Base-by-base conservation (phyloP, 2,329 filamentous ascomycete species). In the Biscogniauxia mediterranea region DNA sequence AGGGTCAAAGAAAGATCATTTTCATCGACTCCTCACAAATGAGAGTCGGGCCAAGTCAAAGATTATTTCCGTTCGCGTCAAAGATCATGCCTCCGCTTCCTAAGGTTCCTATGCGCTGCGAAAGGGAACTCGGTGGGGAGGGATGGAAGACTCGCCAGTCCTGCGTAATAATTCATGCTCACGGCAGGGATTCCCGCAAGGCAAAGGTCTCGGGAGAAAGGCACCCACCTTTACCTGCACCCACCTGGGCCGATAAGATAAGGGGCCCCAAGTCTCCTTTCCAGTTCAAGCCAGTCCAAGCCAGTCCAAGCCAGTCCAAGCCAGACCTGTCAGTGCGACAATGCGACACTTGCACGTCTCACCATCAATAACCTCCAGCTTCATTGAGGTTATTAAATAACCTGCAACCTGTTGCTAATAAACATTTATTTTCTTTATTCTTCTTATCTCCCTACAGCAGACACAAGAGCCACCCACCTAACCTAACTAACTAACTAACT, bases 221-320 rank as follows among this genome's bases (percentile, higher is more conserved):
- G 38, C 38, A 46, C 13, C 38, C 38, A 32, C 28, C 8, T 28
- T 8, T 15, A 42, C 38, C 38, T 11, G 11, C 28, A 32, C 28
- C 20, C 52, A 42, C 21, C 19, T 51, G 23, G 21, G n/a, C 46
- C 58, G 58, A 52, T 56, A 59, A 59, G 57, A 59, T 55, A 55
- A 50, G 11, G 23, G 23, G 23, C 23, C 23, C 23, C 23, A 5
- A 23, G n/a, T n/a, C 23, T 23, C 23, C 23, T 23, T 23, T 23
- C 23, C 23, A 23, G 23, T 23, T 23, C 23, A 23, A 23, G n/a
- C n/a, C n/a, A n/a, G n/a, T n/a, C n/a, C n/a, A n/a, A n/a, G n/a
- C n/a, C n/a, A n/a, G n/a, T n/a, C n/a, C n/a, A n/a, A n/a, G n/a
- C n/a, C n/a, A n/a, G n/a, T n/a, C n/a, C n/a, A n/a, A n/a, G n/a